Base-by-base conservation (phyloP, 73 alveolate genomes). In the Paramecium bursaria region DNA sequence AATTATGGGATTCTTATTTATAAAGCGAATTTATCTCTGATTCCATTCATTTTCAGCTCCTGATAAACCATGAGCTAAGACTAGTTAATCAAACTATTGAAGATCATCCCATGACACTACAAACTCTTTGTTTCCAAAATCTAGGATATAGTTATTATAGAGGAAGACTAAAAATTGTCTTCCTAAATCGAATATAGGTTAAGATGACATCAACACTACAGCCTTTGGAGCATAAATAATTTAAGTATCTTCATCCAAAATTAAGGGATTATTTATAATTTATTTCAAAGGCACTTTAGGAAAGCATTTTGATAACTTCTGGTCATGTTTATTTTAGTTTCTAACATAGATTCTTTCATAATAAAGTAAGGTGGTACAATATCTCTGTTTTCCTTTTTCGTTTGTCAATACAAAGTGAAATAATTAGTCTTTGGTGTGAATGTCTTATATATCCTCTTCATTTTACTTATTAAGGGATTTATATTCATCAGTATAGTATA, bases 211-310 rank as follows among this genome's bases (percentile, higher is more conserved):
- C 23, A 79, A 22, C 2, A 53, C 35, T 5, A 52, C 22, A 15
- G 89, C 46, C 54, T 79, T 79, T 17, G 89, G 89, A 14, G 76
- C 53, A 79, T 79, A 79, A 14, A 79, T 79, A 13, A 55, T 49
- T 33, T 79, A 44, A 10, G 89, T 79, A 25, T 79, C 89, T 53
- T 79, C 89, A 54, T 79, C 89, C 17, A 79, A 46, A 13, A 79
- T 79, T 10, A 79, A 44, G 2, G 89, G 89, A 54, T 79, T 79
- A 14, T 54, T 54, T 5, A 79, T 79, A n/a, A 79, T 54, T 79
- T 79, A 47, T 23, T 42, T 21, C 21, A 79, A 33, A 21, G 85
- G 79, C 14, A 79, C 46, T 79, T 79, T 79, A 0, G 89, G 89
- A 23, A 79, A 48, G 19, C 77, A 54, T 39, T 79, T 79, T 11